Evolutionary conservation across 2,329 filamentous ascomycete species (phyloP), one percentile per base, ranked within the genome.

Genomic region (Neofusicoccum sp.): DNA sequence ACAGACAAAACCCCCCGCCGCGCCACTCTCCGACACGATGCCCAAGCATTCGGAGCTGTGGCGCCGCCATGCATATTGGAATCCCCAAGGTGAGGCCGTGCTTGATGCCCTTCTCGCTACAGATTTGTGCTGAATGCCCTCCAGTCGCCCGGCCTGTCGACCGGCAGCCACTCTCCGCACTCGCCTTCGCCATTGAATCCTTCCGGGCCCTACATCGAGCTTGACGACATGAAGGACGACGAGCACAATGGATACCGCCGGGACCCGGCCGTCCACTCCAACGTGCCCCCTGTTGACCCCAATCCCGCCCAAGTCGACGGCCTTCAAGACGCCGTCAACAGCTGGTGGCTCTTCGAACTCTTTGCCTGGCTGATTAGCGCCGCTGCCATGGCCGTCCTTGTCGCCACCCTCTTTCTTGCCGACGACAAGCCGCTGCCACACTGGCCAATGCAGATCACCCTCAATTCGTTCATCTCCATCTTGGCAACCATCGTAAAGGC

Each of bases 381-480:
- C 14, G 33, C 24, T 14, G 61, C 49, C 31, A 56, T 60, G 34
- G 43, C 26, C 31, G 38, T 58, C 11, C 60, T 65, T 16, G 36
- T 64, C 9, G 49, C 43, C 6, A 61, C 65, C 12, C 51, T 65
- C 11, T 11, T 45, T 12, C 49, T 36, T 6, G 47, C 62, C 33
- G 40, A 65, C 57, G 49, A 49, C 20, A 61, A 49, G 20, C 58
- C 64, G 36, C 58, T 65, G 8, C 44, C 36, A 3, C 49, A 61
- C 30, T 67, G 64, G 65, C 54, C 60, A 31, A 36, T 65, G 14
- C 33, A 38, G 12, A 65, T 67, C n/a, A 56, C 64, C 31, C 47
- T 56, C 20, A 77, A 75, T 64, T 70, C 74, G 0, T 56, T 74
- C 8, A 67, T 77, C 12, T 66, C 75, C 3, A 58, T 74, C 58